phyloP scores from a whole-genome alignment of 2,329 filamentous ascomycete species.

The Pyrenophora teres region DNA sequence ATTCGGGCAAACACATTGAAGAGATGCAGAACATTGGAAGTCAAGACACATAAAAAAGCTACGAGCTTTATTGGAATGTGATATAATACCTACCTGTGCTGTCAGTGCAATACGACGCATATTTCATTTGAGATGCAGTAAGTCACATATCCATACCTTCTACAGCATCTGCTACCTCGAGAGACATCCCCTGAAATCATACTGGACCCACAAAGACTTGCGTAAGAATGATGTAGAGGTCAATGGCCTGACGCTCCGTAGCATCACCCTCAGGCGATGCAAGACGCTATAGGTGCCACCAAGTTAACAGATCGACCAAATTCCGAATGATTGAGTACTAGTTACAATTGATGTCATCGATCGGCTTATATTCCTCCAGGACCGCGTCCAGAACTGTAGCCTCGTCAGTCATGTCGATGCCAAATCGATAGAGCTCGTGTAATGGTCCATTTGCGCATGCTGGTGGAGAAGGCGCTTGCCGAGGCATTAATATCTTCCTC shows the following conservation, averaged over 20 bases:
- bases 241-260: not conserved
- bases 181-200: too few relatives aligned
- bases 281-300: constrained; percentile 14
- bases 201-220: too few relatives aligned
- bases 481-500: constrained; percentile 3
- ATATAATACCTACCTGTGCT: too few relatives aligned
- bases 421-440: not conserved
- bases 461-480: not conserved
- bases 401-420: not conserved
- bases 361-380: not conserved
- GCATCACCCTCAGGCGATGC: constrained; percentile 3
- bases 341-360: constrained; percentile 5
- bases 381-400: not conserved
- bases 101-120: too few relatives aligned
- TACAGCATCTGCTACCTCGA: too few relatives aligned
- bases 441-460: not conserved
- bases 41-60: too few relatives aligned
- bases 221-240: not conserved
- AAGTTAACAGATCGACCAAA: constrained; percentile 14
- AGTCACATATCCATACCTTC: too few relatives aligned
- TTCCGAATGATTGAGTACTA: constrained; percentile 8
- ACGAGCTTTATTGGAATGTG: too few relatives aligned
- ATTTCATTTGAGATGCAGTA: too few relatives aligned
- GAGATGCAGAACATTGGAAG: too few relatives aligned
- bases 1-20: too few relatives aligned